Evolutionary conservation across 2,329 filamentous ascomycete genomes (phyloP).

Genomic region (Cladophialophora immunda): DNA sequence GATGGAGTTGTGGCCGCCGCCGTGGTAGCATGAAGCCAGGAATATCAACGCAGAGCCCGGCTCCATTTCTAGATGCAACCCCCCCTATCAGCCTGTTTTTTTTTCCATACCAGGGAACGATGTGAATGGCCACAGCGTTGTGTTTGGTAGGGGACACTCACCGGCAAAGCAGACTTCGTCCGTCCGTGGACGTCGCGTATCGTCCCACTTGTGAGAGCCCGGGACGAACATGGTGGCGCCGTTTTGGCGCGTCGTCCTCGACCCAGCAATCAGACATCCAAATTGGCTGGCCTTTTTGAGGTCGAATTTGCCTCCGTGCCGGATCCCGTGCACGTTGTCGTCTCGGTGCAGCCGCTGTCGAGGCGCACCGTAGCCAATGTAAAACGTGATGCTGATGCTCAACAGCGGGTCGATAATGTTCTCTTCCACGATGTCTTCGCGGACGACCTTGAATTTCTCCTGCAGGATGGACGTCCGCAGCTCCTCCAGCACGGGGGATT

Average conservation of each 20-base stretch:
- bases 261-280: constrained; percentile 41
- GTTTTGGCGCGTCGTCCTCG: constrained; percentile 52
- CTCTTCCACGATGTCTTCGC: constrained; percentile 40
- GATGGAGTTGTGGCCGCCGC: constrained; percentile 44
- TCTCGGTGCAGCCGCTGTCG: constrained; percentile 50
- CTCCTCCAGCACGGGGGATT: constrained; percentile 41
- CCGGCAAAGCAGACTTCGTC: constrained; percentile 49
- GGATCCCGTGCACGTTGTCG: constrained; percentile 46
- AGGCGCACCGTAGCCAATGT: constrained; percentile 44
- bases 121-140: background rate
- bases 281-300: constrained; percentile 39
- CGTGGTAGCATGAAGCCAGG: constrained; percentile 46
- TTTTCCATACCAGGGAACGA: background rate
- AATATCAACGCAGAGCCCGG: constrained; percentile 50
- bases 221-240: constrained; percentile 62
- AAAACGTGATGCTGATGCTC: constrained; percentile 44
- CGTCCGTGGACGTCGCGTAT: constrained; percentile 39
- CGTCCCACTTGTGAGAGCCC: constrained; percentile 53
- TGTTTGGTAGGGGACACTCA: constrained; percentile 24
- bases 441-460: constrained; percentile 39
- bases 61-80: constrained; percentile 45
- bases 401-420: constrained; percentile 42
- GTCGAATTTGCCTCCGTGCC: constrained; percentile 42
- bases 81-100: background rate
- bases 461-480: constrained; percentile 42